Conservation (phyloP, 768 basidiomycete genomes). For the Mycena galericulata region DNA sequence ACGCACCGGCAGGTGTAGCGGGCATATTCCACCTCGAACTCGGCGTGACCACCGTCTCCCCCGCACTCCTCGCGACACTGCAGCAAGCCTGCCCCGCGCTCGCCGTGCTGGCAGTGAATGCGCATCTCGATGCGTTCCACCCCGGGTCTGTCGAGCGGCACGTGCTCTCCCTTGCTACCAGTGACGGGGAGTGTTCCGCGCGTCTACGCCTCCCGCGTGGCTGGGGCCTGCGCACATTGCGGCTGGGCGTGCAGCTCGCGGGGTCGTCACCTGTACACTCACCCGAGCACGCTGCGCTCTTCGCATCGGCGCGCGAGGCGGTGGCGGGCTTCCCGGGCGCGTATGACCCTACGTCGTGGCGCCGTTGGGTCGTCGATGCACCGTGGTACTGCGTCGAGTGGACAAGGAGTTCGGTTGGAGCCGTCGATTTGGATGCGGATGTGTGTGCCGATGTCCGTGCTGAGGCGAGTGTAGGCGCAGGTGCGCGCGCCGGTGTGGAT, state of each 20-base stretch:
- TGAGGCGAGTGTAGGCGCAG: no score
- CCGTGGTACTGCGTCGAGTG: slow-evolving; percentile 32
- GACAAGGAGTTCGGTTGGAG: no score
- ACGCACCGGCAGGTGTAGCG: no score
- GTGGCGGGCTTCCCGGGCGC: slow-evolving; percentile 7
- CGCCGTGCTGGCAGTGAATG: slow-evolving; percentile 34
- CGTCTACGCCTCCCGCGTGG: neutral
- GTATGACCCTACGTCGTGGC: slow-evolving; percentile 33
- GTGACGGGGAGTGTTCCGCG: no score
- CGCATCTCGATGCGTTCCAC: slow-evolving; percentile 37
- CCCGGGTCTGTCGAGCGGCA: slow-evolving; percentile 29
- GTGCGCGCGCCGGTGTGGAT: no score
- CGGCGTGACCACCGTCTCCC: slow-evolving; percentile 33
- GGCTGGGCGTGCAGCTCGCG: slow-evolving; percentile 28
- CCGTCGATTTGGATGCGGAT: neutral
- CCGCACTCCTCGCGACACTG: slow-evolving; percentile 31
- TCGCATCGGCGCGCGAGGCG: neutral
- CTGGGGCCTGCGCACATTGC: neutral
- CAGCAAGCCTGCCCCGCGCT: slow-evolving; percentile 29
- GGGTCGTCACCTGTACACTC: neutral
- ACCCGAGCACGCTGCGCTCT: neutral
- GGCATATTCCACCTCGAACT: slow-evolving; percentile 25
- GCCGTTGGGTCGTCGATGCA: slow-evolving; percentile 27
- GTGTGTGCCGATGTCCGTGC: neutral
- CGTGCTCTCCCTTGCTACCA: neutral